Evolutionary conservation across 257 asterid species (phyloP).

Genomic region (Coffea canephora): DNA sequence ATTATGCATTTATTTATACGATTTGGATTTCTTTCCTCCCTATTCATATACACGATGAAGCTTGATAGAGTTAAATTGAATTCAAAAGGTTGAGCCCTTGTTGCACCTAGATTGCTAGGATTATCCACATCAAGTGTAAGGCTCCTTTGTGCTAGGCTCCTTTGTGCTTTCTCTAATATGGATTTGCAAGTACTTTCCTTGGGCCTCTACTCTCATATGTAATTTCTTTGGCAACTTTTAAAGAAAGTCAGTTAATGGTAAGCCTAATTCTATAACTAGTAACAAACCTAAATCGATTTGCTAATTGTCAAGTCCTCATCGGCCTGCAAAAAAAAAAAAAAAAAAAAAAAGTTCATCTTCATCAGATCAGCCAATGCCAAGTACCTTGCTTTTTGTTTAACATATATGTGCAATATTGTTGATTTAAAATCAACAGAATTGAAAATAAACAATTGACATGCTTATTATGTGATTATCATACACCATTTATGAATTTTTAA

Average conservation of each 20-base stretch:
- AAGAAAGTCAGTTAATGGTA: neutral
- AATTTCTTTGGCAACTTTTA: constrained; percentile 74
- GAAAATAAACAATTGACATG: too few species aligned
- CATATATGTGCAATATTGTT: too few species aligned
- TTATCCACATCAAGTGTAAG: constrained; percentile 45
- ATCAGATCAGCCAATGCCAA: too few species aligned
- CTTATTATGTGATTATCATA: too few species aligned
- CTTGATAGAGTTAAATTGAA: constrained; percentile 69
- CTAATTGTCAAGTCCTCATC: too few species aligned
- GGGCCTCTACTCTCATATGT: constrained; percentile 81
- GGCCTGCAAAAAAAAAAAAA: too few species aligned
- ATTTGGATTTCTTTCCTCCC: constrained; percentile 33
- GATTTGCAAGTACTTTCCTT: constrained; percentile 79
- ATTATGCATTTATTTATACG: constrained; percentile 23
- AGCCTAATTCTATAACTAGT: too few species aligned
- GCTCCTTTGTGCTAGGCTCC: constrained; percentile 65
- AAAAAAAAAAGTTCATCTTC: too few species aligned
- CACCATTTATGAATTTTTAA: too few species aligned
- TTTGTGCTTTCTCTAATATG: constrained; percentile 73
- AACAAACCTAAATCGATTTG: too few species aligned
- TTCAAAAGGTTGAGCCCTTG: constrained; percentile 57
- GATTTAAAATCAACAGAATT: too few species aligned
- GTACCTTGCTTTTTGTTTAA: too few species aligned
- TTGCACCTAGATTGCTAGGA: constrained; percentile 43
- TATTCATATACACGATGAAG: constrained; percentile 59